Evolutionary conservation across 768 basidiomycete species (phyloP), one percentile per base, ranked within the genome.

Genomic region (Punctularia strigosozonata): DNA sequence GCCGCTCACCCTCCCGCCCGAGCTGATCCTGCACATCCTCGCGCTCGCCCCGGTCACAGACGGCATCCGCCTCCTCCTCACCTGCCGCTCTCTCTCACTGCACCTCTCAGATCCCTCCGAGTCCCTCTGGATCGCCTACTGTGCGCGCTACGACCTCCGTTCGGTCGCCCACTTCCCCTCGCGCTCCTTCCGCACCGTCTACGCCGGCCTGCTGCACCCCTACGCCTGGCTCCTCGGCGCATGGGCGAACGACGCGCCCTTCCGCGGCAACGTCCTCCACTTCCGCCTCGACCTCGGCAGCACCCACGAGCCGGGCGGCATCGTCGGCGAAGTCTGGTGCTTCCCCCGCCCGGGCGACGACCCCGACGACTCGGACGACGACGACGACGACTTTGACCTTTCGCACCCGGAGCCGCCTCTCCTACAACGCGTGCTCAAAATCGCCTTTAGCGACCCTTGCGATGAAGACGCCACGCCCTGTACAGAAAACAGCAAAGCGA

Each of bases 191-290:
- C 40, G 32, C 25, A 28, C 39, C 17, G 18, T 47, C 17, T 50
- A 47, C 38, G 45, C 48, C 6, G 33, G 39, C 12, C 38, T 50
- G 10, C 35, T 50, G n/a, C 39, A 45, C 30, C 37, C 42, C 12
- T 50, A 50, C 31, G 48, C 33, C 20, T 31, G 41, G 6, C 24
- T 50, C 22, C 22, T 47, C 15, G 48, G 48, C 10, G 35, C 47
- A 10, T 50, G 48, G 48, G 48, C 48, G 2, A 50, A 38, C 38
- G 48, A 50, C 34, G 35, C 43, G 15, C 48, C 48, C 1, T 50
- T 45, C 37, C 35, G 40, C 15, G 46, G 48, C 13, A 47, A 43
- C n/a, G 41, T 50, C 20, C n/a, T 50, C n/a, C 42, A 50, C 32
- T 50, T 50, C 25, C 42, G 37, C 5, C 30, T 50, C 31, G 18